Base-by-base conservation (phyloP, 2,329 filamentous ascomycete genomes). In the Phyllosticta citriasiana region DNA sequence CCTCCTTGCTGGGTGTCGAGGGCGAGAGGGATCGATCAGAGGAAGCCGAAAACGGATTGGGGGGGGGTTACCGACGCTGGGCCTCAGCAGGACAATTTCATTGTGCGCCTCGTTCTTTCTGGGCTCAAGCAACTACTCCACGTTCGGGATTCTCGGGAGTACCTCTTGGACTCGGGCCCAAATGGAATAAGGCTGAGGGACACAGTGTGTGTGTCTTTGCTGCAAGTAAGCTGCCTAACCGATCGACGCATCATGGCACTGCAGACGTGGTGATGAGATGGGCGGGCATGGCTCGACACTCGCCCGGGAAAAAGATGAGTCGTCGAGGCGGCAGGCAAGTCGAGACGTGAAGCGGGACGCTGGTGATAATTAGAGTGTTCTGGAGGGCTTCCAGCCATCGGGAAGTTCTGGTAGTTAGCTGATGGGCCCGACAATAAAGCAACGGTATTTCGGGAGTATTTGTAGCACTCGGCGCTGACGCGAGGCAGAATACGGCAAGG, bases 381-480 rank as follows among this genome's bases (percentile, higher is more conserved):
- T 47, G 14, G 35, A 12, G 14, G 14, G 35, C 40, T n/a, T 47
- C 40, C 40, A 47, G 40, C 16, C 40, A 16, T 47, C 40, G 40
- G 40, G 14, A 47, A 47, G 40, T 47, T 47, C 16, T 47, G 40
- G 40, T 47, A 16, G 40, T n/a, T 47, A 47, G 40, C 12, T 47
- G 33, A 40, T 40, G 33, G 10, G 33, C 33, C 33, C 33, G 33
- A 40, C 40, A 47, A 47, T 47, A 47, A n/a, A 47, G 40, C 40
- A 47, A 47, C 40, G 40, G 40, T 6, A 47, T 14, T 10, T 55
- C 57, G 57, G 57, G 33, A 47, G 52, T 52, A 47, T 35, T 50
- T 60, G 58, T 60, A 33, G 26, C 58, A 60, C 55, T 30, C 26
- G 33, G 52, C 56, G 56, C 7, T 22, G 24, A 27, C 19, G 56